Conservation (phyloP, 306 rosid species). For the Betula pendula region DNA sequence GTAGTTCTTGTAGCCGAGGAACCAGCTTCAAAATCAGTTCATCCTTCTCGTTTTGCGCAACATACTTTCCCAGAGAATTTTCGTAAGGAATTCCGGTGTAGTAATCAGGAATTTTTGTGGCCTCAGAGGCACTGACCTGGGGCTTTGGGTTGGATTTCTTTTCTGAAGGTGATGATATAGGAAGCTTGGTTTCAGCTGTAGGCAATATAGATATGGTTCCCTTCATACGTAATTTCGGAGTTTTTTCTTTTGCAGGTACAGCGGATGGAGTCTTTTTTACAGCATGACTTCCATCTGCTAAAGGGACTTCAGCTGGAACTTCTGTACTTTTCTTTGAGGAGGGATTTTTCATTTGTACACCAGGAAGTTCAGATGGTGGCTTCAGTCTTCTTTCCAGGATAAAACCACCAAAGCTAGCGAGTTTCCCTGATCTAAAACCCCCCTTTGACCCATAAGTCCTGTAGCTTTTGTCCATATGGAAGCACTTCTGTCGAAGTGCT, state of each 20-base stretch:
- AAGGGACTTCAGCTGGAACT: conserved; percentile 10
- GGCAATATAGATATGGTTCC: conserved; percentile 30
- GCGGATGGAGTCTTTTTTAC: conserved; percentile 21
- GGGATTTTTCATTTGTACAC: conserved; percentile 32
- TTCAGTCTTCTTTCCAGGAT: conserved; percentile 47
- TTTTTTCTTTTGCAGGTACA: conserved; percentile 28
- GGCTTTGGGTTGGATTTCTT: conserved; percentile 22
- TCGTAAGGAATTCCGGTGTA: conserved; percentile 56
- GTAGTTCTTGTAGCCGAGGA: conserved; percentile 42
- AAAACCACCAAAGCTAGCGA: conserved; percentile 38
- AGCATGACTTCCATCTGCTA: conserved; percentile 24
- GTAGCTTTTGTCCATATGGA: conserved; percentile 46
- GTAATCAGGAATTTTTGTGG: conserved; percentile 33
- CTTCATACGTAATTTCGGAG: conserved; percentile 26
- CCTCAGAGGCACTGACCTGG: conserved; percentile 17
- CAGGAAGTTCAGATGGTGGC: conserved; percentile 40
- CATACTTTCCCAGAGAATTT: conserved; percentile 37
- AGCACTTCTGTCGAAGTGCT: conserved; percentile 49
- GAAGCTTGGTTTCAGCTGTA: conserved; percentile 15
- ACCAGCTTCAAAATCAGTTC: conserved; percentile 45
- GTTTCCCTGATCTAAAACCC: conserved; percentile 41
- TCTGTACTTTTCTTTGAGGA: conserved; percentile 33
- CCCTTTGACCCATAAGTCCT: conserved; percentile 51
- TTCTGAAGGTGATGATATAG: conserved; percentile 7
- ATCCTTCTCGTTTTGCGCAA: conserved; percentile 53